A percentile compares a stretch with the other conserved stretches of the same genome.
phyloP scores from a whole-genome alignment of 768 basidiomycete species.

The Macrocybe gigantea region DNA sequence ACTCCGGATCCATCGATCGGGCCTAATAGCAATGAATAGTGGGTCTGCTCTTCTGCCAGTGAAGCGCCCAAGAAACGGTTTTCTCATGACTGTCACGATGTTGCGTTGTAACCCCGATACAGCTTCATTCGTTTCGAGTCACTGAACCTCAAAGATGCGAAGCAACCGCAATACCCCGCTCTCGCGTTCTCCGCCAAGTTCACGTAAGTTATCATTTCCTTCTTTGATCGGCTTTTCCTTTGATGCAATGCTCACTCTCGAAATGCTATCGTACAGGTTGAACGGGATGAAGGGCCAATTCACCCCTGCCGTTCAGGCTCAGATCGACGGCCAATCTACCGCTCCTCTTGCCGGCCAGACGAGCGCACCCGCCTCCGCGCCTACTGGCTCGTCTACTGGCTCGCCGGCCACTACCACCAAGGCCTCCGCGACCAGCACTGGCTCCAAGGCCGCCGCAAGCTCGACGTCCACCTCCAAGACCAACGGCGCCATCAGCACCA shows the following conservation, averaged over 20 bases:
- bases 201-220: conserved; percentile 38
- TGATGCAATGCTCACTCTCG: not conserved
- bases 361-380: conserved; percentile 16
- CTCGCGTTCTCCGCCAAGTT: conserved; percentile 79
- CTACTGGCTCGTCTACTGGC: conserved; percentile 17
- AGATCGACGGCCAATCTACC: conserved; percentile 58
- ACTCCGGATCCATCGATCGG: conserved; percentile 48
- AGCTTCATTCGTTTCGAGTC: conserved; percentile 83
- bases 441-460: conserved; percentile 10
- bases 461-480: conserved; percentile 12
- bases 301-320: conserved; percentile 42
- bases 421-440: conserved; percentile 10
- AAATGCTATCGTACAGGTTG: conserved; percentile 36
- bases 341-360: conserved; percentile 45
- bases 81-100: too few relatives aligned
- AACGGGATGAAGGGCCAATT: conserved; percentile 69
- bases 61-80: not conserved
- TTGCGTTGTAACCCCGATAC: too few relatives aligned
- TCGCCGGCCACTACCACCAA: conserved; percentile 14
- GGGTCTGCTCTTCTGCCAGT: conserved; percentile 12
- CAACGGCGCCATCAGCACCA: conserved; percentile 17
- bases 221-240: too few relatives aligned
- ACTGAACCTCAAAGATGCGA: conserved; percentile 41
- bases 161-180: conserved; percentile 46
- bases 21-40: conserved; percentile 54